Percentiles rank a stretch among this genome's conserved stretches.
phyloP scores from a whole-genome alignment of 169 alveolate species.

The Babesia sp. region DNA sequence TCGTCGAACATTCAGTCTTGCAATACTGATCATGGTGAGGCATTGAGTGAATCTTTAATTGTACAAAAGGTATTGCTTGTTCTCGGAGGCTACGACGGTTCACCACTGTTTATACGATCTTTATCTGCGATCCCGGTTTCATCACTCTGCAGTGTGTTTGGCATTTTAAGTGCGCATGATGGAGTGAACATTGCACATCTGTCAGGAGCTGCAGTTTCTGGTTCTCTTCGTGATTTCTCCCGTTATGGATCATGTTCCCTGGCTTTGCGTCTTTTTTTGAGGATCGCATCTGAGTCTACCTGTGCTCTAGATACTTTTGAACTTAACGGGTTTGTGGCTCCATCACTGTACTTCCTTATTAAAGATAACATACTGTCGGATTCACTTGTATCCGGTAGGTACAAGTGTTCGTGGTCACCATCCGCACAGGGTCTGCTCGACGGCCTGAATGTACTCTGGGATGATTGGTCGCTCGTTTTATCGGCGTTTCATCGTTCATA shows the following conservation, averaged over 20 bases:
- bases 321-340: neutral
- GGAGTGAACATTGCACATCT: constrained; percentile 15
- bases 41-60: constrained; percentile 11
- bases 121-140: neutral
- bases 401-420: constrained; percentile 14
- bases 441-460: constrained; percentile 3
- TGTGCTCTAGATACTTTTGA: neutral
- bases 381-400: neutral
- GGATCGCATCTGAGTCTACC: neutral
- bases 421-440: neutral
- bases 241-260: constrained; percentile 19
- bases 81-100: constrained; percentile 28
- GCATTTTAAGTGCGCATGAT: neutral
- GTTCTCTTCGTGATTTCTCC: neutral
- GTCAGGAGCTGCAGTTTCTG: constrained; percentile 12
- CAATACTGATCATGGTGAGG: no score
- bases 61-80: constrained; percentile 10
- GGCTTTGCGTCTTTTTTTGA: neutral
- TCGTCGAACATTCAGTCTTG: no score
- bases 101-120: constrained; percentile 10
- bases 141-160: neutral
- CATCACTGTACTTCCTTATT: neutral
- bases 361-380: neutral
- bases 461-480: constrained; percentile 8
- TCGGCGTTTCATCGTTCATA: constrained; percentile 5